phyloP scores from a whole-genome alignment of 306 rosid genomes.

The Heteromeles arbutifolia region DNA sequence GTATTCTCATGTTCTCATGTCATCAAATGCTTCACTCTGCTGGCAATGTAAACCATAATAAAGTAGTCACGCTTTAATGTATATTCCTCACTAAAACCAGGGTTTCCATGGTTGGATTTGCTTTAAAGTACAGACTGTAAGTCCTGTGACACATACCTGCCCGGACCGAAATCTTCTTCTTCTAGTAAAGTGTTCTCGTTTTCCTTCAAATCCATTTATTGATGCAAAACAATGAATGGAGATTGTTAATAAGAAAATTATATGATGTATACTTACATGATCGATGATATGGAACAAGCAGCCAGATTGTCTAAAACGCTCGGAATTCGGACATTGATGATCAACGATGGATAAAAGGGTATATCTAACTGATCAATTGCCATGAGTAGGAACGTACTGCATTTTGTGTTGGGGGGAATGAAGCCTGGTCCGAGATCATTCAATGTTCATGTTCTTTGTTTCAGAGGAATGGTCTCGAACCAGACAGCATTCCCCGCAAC shows the following conservation, averaged over 20 bases:
- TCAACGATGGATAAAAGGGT: background rate
- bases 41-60: background rate
- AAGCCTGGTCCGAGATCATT: conserved; percentile 99
- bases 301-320: background rate
- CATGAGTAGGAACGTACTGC: background rate
- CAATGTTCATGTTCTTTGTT: background rate
- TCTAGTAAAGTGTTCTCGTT: background rate
- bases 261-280: background rate
- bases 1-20: background rate
- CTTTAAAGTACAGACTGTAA: background rate
- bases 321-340: background rate
- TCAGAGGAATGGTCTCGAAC: conserved; percentile 63
- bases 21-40: background rate
- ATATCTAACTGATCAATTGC: background rate
- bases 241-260: background rate
- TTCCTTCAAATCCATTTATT: background rate
- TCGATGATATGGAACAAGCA: background rate
- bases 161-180: background rate
- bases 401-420: conserved; percentile 78
- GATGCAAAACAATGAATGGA: conserved; percentile 1
- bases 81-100: background rate
- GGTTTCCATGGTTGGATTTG: background rate
- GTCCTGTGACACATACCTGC: background rate
- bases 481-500: conserved; percentile 96
- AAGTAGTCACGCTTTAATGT: background rate